Conservation (phyloP, 768 basidiomycete species). For the Mycena galericulata region DNA sequence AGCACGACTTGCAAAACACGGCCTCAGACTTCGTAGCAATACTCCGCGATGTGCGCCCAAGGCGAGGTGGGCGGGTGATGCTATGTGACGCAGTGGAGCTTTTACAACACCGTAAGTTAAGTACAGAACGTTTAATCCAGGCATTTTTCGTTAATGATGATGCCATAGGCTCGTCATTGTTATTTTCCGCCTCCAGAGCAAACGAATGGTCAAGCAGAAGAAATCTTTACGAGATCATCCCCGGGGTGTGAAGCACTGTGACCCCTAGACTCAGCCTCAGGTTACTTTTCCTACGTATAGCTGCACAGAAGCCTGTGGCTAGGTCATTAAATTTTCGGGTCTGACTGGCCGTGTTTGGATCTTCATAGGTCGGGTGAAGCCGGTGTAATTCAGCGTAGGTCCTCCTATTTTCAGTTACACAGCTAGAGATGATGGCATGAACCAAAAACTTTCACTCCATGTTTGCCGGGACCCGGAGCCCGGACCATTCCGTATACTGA, state of each 20-base stretch:
- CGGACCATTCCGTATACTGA: too few species aligned
- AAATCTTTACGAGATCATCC: slow-evolving; percentile 75
- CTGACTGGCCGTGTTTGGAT: too few species aligned
- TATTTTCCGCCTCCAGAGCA: slow-evolving; percentile 59
- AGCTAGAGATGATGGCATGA: too few species aligned
- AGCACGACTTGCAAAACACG: slow-evolving; percentile 74
- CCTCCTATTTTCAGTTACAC: too few species aligned
- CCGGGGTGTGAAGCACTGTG: slow-evolving; percentile 81
- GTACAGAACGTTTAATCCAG: not conserved
- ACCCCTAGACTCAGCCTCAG: too few species aligned
- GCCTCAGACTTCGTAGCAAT: slow-evolving; percentile 81
- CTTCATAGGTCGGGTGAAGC: too few species aligned
- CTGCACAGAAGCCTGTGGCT: slow-evolving; percentile 67
- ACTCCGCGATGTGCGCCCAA: slow-evolving; percentile 84
- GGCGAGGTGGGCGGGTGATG: slow-evolving; percentile 89
- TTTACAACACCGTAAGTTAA: slow-evolving; percentile 69
- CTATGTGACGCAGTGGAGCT: slow-evolving; percentile 84
- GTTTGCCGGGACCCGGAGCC: too few species aligned
- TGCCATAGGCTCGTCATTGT: slow-evolving; percentile 21
- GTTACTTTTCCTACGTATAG: slow-evolving; percentile 62
- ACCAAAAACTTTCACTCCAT: too few species aligned
- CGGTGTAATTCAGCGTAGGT: too few species aligned
- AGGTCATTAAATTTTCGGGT: too few species aligned
- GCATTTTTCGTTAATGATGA: not conserved
- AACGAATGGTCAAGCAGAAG: slow-evolving; percentile 84